Conservation (phyloP, 371 early-diverging fungal genomes). For the Nematocida sp. region DNA sequence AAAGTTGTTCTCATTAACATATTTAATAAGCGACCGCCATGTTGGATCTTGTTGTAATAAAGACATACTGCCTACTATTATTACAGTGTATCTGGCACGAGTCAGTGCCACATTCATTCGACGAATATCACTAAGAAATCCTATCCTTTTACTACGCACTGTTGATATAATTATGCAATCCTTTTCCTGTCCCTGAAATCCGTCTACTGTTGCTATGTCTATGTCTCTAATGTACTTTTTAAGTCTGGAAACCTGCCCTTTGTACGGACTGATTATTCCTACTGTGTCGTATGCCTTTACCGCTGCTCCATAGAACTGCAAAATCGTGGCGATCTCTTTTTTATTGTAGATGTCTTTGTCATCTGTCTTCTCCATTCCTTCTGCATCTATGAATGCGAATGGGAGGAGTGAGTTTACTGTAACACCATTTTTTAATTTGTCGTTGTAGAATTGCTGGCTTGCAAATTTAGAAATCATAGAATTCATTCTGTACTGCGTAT, state of each 20-base stretch:
- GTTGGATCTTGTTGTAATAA: conserved; percentile 33
- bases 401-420: background rate
- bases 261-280: conserved; percentile 96
- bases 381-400: conserved; percentile 60
- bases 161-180: conserved; percentile 78
- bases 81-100: conserved; percentile 80
- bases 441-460: conserved; percentile 63
- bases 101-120: conserved; percentile 90
- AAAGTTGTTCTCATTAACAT: conserved; percentile 13
- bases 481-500: conserved; percentile 69
- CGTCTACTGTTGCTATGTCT: conserved; percentile 86
- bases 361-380: conserved; percentile 39
- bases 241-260: conserved; percentile 92
- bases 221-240: conserved; percentile 75
- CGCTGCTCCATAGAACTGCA: background rate
- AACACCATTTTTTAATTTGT: conserved; percentile 34
- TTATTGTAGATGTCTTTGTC: conserved; percentile 26
- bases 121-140: conserved; percentile 82
- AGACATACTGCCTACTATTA: conserved; percentile 77
- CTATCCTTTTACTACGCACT: conserved; percentile 82
- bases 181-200: conserved; percentile 97
- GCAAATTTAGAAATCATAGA: conserved; percentile 48
- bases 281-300: conserved; percentile 71
- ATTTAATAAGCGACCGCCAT: conserved; percentile 28
- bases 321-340: conserved; percentile 22